These are phyloP conservation scores for Ajuga chamaepitys DNA, from an alignment of 257 asterid genomes.

Conservation along the genomic window DNA sequence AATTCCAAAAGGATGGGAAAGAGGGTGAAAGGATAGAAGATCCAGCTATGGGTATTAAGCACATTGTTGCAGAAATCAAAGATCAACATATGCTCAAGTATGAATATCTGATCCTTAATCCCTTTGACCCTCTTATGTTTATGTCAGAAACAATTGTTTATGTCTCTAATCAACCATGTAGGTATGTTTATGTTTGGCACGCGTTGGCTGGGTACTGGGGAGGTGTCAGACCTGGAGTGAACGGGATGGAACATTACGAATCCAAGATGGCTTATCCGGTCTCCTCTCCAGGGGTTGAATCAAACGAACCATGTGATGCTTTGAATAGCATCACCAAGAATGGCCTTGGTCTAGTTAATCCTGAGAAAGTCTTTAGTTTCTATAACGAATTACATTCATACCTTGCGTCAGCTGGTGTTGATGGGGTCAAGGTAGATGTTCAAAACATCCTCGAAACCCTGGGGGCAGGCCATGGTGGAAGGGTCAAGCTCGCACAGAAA, in stretches of 20 bases:
- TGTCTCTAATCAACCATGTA: not conserved
- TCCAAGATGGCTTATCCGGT: slow-evolving; percentile 61
- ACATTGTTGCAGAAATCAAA: slow-evolving; percentile 58
- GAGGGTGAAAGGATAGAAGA: slow-evolving; percentile 64
- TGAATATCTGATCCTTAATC: slow-evolving; percentile 3
- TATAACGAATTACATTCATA: slow-evolving; percentile 72
- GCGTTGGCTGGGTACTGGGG: slow-evolving; percentile 94
- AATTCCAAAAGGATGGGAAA: slow-evolving; percentile 72
- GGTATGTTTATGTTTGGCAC: slow-evolving; percentile 85
- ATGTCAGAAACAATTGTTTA: not conserved
- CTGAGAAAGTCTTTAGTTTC: slow-evolving; percentile 64
- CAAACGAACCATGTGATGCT: slow-evolving; percentile 61
- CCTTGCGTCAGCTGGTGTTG: slow-evolving; percentile 69
- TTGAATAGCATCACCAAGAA: slow-evolving; percentile 51
- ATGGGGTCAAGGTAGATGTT: slow-evolving; percentile 80
- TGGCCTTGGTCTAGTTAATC: slow-evolving; percentile 88
- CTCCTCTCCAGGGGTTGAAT: slow-evolving; percentile 65
- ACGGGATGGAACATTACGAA: slow-evolving; percentile 63
- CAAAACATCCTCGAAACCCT: slow-evolving; percentile 87
- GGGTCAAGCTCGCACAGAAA: slow-evolving; percentile 74
- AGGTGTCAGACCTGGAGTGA: slow-evolving; percentile 59
- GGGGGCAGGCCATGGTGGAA: slow-evolving; percentile 87
- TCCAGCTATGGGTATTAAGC: slow-evolving; percentile 64
- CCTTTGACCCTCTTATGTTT: not conserved
- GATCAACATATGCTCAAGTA: slow-evolving; percentile 61